Percentiles rank a stretch among this genome's conserved stretches.
These are phyloP conservation scores for Boletus vermiculosoides DNA, from an alignment of 768 basidiomycete genomes.

Conservation along the genomic window DNA sequence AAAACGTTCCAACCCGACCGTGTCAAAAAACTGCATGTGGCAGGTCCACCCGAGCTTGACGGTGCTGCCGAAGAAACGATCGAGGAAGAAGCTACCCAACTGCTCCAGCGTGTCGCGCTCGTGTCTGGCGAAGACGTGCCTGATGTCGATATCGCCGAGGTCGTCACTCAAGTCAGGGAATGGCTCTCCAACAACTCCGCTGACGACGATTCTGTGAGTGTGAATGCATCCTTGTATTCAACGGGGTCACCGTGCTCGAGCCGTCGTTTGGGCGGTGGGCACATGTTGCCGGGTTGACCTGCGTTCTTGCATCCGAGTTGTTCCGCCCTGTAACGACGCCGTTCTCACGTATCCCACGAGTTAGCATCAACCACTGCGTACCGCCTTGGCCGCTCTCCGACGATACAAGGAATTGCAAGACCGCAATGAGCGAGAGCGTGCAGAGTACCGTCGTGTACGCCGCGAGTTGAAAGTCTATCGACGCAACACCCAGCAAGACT, in stretches of 20 bases:
- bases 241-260: constrained; percentile 1
- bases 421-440: constrained; percentile 31
- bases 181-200: constrained; percentile 48
- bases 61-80: constrained; percentile 40
- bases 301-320: constrained; percentile 18
- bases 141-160: constrained; percentile 35
- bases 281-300: not conserved
- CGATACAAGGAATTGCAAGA: constrained; percentile 40
- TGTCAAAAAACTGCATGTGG: constrained; percentile 68
- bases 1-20: constrained; percentile 55
- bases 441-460: constrained; percentile 33
- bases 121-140: constrained; percentile 34
- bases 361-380: constrained; percentile 35
- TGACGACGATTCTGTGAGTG: constrained; percentile 38
- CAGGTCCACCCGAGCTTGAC: constrained; percentile 38
- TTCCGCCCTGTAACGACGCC: constrained; percentile 15
- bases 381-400: constrained; percentile 35
- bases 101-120: constrained; percentile 36
- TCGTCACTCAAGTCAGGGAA: constrained; percentile 47
- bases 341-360: constrained; percentile 24
- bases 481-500: constrained; percentile 32
- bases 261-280: not conserved
- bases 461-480: constrained; percentile 32
- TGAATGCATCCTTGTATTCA: constrained; percentile 2
- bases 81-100: constrained; percentile 39